These are phyloP conservation scores for Capsella bursapastoris DNA, from an alignment of 345 rosid species.

Conservation along the genomic window DNA sequence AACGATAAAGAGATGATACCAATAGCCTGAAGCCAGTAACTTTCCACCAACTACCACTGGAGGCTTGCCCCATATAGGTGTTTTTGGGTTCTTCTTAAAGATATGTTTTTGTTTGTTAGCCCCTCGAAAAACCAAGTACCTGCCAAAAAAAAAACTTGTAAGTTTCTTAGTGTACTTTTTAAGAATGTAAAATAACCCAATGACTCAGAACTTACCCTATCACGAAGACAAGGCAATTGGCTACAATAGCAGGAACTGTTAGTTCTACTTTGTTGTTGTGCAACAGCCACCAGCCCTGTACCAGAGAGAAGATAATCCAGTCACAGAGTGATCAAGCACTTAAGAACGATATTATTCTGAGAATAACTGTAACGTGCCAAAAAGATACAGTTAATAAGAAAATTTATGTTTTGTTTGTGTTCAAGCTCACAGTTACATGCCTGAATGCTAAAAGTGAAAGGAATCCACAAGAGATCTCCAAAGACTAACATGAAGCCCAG, in stretches of 20 bases:
- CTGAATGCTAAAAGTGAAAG: conserved; percentile 97
- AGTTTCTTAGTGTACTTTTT: conserved; percentile 17
- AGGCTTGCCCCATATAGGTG: conserved; percentile 82
- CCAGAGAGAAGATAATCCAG: conserved; percentile 37
- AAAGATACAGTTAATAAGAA: not conserved
- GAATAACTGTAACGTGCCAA: not conserved
- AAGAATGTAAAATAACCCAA: not conserved
- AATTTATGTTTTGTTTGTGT: not conserved
- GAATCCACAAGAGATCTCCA: conserved; percentile 96
- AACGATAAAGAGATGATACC: conserved; percentile 49
- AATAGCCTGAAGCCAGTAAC: conserved; percentile 92
- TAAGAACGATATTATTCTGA: not conserved
- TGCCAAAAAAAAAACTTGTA: conserved; percentile 37
- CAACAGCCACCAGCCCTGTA: conserved; percentile 96
- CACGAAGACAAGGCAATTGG: conserved; percentile 67
- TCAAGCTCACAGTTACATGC: conserved; percentile 50
- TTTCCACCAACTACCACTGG: conserved; percentile 88
- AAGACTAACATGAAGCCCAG: conserved; percentile 95
- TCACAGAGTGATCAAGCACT: conserved; percentile 29
- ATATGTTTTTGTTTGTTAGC: conserved; percentile 92
- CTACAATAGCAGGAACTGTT: conserved; percentile 57
- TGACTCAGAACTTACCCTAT: conserved; percentile 64
- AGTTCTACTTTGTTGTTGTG: conserved; percentile 75
- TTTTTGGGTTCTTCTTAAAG: conserved; percentile 85
- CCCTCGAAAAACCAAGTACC: conserved; percentile 87